Base-by-base conservation (phyloP, 1,284 basidiomycete species). In the Termitomyces sp. region DNA sequence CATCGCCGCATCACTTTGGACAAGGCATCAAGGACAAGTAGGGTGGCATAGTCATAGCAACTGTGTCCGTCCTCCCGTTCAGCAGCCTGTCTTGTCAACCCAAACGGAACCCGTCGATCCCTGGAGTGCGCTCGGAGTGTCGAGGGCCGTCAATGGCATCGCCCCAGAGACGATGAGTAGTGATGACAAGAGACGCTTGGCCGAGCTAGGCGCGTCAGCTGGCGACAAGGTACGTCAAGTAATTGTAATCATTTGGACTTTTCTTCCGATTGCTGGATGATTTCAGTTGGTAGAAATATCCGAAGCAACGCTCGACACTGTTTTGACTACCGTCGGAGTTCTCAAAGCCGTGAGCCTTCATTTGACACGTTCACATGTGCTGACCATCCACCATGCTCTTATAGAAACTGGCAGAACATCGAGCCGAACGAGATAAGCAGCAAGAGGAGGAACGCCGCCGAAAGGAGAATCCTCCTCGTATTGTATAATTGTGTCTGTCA, bases 221-320 rank as follows among this genome's bases (percentile, higher is more conserved):
- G 72, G 75, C 21, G 82, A 86, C 41, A 75, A 76, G 26, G 85
- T 86, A 54, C 49, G 24, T 24, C 5, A 24, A 24, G 21, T 17
- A 8, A 36, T 15, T 21, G 2, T 30, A 44, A 28, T 60, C 24
- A 17, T 40, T 13, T 26, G 10, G 49, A 45, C 21, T 53, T 21
- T 45, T 49, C 41, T 48, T n/a, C n/a, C n/a, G 47, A 28, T 34
- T 43, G 12, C 31, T 19, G 8, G 5, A n/a, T 36, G 34, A 1
- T 39, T 52, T 13, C 56, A 88, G 86, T 77, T 84, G 70, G 68
- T 71, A 13, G 84, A 87, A 45, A 65, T 87, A 53, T 87, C 87
- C 2, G 86, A 88, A 66, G 74, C 77, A n/a, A 84, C 86, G 0
- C 75, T 88, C 17, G 84, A 87, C 52, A 75, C 77, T 21, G 73